Percentiles rank a stretch among this genome's conserved stretches.
Conservation (phyloP, 2,329 filamentous ascomycete species). For the Colletotrichum scovillei region DNA sequence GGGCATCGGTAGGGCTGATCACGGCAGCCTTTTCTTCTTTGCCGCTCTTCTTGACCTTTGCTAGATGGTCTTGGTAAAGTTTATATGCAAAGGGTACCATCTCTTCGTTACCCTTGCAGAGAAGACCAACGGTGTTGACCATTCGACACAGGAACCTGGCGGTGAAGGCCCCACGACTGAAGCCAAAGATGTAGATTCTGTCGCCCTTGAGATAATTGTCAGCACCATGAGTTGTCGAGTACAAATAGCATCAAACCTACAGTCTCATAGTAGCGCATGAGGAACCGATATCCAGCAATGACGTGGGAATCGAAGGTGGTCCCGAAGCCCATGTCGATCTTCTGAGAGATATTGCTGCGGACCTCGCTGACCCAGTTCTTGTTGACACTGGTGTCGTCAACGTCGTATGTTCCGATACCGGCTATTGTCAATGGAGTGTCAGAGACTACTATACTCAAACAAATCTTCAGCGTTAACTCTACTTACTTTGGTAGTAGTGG, state of each 20-base stretch:
- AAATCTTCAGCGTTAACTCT: background rate
- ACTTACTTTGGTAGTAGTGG: conserved; percentile 61
- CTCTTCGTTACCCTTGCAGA: conserved; percentile 64
- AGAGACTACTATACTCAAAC: background rate
- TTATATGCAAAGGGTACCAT: conserved; percentile 62
- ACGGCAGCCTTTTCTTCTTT: background rate
- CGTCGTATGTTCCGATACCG: conserved; percentile 61
- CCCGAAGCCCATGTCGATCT: conserved; percentile 56
- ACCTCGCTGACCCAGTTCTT: conserved; percentile 45
- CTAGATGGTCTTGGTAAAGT: conserved; percentile 50
- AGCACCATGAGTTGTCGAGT: background rate
- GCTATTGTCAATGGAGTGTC: conserved; percentile 41
- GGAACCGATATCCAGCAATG: conserved; percentile 62
- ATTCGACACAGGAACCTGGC: conserved; percentile 63
- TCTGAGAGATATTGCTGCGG: conserved; percentile 46
- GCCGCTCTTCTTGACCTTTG: conserved; percentile 43
- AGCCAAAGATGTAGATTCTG: conserved; percentile 66
- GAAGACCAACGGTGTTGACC: conserved; percentile 59
- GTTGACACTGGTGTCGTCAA: conserved; percentile 53
- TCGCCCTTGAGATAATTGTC: conserved; percentile 47
- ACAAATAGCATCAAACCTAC: conserved; percentile 39
- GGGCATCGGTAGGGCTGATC: background rate
- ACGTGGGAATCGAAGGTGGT: conserved; percentile 63
- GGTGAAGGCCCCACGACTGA: conserved; percentile 63
- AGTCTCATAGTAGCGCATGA: conserved; percentile 63